Evolutionary conservation across 768 basidiomycete species (phyloP), one percentile per base, ranked within the genome.

Genomic region (Boletus fagicola): DNA sequence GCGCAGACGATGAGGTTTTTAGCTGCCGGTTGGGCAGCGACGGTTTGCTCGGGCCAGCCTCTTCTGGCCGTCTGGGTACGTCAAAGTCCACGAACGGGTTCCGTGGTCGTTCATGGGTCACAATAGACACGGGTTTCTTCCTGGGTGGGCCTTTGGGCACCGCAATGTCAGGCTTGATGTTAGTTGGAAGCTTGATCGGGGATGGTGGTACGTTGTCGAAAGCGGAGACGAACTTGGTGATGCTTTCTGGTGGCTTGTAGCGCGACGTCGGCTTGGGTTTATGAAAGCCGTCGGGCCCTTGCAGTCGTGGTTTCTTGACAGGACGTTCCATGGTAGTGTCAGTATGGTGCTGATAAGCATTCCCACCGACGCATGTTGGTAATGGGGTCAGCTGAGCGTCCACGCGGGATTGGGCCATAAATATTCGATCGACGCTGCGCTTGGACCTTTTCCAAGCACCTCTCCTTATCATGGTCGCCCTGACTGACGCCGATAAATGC

Each of bases 401-500:
- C 22, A 44, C 9, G 24, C 8, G 22, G 28, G 28, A 28, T 12
- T 20, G 18, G 20, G 3, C 38, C 43, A 54, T 45, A 60, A 54
- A 60, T 54, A 30, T 31, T 24, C 39, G 38, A 26, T 16, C 11
- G 40, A 24, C 22, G 22, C 24, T 5, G 7, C 4, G 28, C 54
- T 35, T 53, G 7, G 18, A 59, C 50, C 13, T 20, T 20, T 46
- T 16, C 36, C 10, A 15, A 53, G 12, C 1, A 26, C 54, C 0
- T 31, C 11, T 28, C 35, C 26, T 30, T 30, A 24, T 30, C 51
- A 73, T 71, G 69, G 22, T 54, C 44, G 18, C 43, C 28, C 36
- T 79, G 30, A 74, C 74, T 2, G 75, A 80, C 3, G 64, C 69
- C 20, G 65, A 75, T 42, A 78, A 74, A 55, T 72, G 77, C 33